Conservation (phyloP, 768 basidiomycete genomes). For the Suillus clintonianus region DNA sequence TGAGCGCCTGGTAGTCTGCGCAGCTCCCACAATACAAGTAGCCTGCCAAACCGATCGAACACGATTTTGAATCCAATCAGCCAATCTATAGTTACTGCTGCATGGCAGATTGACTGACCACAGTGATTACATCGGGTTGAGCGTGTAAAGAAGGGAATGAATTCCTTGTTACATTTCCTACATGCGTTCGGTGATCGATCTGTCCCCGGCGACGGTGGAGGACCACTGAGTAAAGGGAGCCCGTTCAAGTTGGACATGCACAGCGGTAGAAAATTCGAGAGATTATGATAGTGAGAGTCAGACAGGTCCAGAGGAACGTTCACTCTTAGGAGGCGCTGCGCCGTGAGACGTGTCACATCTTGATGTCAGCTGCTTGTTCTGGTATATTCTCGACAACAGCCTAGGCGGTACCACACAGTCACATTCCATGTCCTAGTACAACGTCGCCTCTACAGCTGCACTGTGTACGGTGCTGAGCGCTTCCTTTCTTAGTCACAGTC, state of each 20-base stretch:
- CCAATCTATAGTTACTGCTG: not conserved
- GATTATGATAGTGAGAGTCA: not conserved
- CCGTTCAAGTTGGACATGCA: slow-evolving; percentile 31
- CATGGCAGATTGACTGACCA: slow-evolving; percentile 44
- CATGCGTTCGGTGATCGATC: slow-evolving; percentile 44
- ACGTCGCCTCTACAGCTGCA: not conserved
- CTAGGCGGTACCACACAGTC: not conserved
- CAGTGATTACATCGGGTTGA: slow-evolving; percentile 74
- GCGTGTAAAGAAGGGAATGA: slow-evolving; percentile 64
- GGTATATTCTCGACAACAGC: not conserved
- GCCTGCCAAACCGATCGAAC: slow-evolving; percentile 41
- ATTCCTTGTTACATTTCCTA: slow-evolving; percentile 75
- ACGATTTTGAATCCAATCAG: not conserved
- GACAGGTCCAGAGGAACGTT: no score
- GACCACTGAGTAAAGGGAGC: slow-evolving; percentile 72
- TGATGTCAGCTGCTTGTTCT: not conserved
- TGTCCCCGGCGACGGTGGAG: slow-evolving; percentile 40
- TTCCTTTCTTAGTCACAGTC: not conserved
- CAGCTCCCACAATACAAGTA: slow-evolving; percentile 74
- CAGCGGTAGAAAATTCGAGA: not conserved
- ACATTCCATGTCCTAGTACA: no score
- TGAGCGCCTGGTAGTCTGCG: slow-evolving; percentile 73
- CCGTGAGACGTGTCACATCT: not conserved
- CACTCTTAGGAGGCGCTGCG: not conserved
- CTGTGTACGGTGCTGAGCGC: not conserved